These are phyloP conservation scores for Apophysomyces variabilis DNA, from an alignment of 371 early-diverging fungal species.

Conservation along the genomic window DNA sequence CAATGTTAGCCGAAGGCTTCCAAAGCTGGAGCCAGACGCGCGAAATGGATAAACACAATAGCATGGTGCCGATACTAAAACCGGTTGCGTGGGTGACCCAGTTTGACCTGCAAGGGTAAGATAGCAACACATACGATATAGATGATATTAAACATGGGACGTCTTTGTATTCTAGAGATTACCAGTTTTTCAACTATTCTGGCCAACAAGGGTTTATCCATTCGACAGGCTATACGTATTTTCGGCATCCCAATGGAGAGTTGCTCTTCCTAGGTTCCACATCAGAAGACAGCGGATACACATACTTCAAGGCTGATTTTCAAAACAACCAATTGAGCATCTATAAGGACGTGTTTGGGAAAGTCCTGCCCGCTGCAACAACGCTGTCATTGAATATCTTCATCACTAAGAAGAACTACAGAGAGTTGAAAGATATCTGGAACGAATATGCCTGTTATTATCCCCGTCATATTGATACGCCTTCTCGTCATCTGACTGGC, in stretches of 20 bases:
- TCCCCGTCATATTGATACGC: conserved; percentile 18
- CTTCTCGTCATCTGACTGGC: conserved; percentile 38
- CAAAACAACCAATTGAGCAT: conserved; percentile 29
- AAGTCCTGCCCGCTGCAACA: conserved; percentile 18
- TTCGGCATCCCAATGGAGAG: conserved; percentile 27
- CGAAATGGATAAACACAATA: conserved; percentile 31
- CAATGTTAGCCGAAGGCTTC: conserved; percentile 50
- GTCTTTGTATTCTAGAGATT: conserved; percentile 24
- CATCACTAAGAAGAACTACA: conserved; percentile 24
- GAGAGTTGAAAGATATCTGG: conserved; percentile 34
- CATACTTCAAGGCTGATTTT: conserved; percentile 44
- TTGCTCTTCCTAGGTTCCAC: conserved; percentile 40
- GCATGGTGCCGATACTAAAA: conserved; percentile 25
- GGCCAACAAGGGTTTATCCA: conserved; percentile 40
- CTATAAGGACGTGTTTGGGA: conserved; percentile 46
- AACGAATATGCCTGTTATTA: conserved; percentile 34
- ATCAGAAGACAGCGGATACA: conserved; percentile 45
- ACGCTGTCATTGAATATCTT: conserved; percentile 16
- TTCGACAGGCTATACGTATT: conserved; percentile 42
- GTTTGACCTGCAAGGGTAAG: conserved; percentile 40
- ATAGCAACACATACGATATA: background rate
- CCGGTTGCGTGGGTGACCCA: conserved; percentile 43
- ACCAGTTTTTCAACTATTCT: conserved; percentile 42
- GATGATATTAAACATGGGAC: conserved; percentile 16
- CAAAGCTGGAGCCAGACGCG: conserved; percentile 50